These are phyloP conservation scores for Penicillium sp. DNA, from an alignment of 2,329 filamentous ascomycete genomes.

Conservation along the genomic window DNA sequence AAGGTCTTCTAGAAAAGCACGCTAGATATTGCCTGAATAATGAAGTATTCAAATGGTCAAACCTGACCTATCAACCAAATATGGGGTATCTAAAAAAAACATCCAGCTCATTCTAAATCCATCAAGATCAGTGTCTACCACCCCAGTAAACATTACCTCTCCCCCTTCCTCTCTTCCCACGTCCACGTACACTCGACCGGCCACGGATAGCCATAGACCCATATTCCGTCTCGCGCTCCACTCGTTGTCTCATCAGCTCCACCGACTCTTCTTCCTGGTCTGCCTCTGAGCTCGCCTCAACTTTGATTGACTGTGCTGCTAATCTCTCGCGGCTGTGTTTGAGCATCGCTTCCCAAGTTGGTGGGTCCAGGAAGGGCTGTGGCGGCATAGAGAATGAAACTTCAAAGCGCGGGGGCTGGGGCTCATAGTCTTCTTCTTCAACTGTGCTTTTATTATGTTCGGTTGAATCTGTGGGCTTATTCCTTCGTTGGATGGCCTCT, in stretches of 20 bases:
- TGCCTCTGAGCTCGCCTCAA: not conserved
- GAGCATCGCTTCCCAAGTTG: conserved; percentile 31
- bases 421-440: not conserved
- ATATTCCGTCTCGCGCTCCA: conserved; percentile 30
- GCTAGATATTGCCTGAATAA: not conserved
- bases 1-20: not conserved
- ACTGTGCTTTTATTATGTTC: not conserved
- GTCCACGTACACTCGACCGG: conserved; percentile 22
- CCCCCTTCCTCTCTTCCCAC: conserved; percentile 18
- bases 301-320: conserved; percentile 4
- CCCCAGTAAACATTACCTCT: conserved; percentile 14
- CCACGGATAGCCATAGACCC: conserved; percentile 35
- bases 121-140: conserved; percentile 2
- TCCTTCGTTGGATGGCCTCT: not conserved
- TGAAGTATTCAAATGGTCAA: not conserved
- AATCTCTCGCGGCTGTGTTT: conserved; percentile 16
- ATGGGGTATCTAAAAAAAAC: not conserved
- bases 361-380: conserved; percentile 43
- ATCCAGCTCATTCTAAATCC: not conserved
- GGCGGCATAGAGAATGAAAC: conserved; percentile 34
- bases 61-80: not conserved
- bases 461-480: not conserved
- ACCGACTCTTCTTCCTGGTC: conserved; percentile 8
- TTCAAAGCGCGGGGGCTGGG: conserved; percentile 22
- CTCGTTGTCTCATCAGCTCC: conserved; percentile 19